Evolutionary conservation across 2,329 filamentous ascomycete species (phyloP).

Genomic region (Claviceps arundinis): DNA sequence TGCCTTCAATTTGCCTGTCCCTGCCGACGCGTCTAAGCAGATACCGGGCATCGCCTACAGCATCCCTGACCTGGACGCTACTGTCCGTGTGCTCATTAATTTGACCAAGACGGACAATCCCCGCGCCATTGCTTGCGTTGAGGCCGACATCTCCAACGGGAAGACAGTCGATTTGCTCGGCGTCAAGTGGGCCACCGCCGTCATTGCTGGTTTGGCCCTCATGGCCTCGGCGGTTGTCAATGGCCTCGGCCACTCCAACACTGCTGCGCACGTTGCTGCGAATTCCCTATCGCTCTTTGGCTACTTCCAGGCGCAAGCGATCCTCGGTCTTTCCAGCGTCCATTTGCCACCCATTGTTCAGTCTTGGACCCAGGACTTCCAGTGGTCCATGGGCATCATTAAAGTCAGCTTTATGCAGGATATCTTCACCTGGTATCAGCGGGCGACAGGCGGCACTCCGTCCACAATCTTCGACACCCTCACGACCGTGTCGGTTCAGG

Average conservation of each 20-base stretch:
- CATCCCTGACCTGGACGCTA: slow-evolving; percentile 83
- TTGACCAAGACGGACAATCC: slow-evolving; percentile 40
- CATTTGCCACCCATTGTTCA: slow-evolving; percentile 75
- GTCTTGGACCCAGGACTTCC: slow-evolving; percentile 93
- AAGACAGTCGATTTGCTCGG: slow-evolving; percentile 82
- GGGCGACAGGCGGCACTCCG: slow-evolving; percentile 76
- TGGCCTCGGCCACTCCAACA: slow-evolving; percentile 82
- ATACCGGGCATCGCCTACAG: slow-evolving; percentile 79
- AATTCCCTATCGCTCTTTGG: slow-evolving; percentile 89
- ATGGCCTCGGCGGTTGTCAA: slow-evolving; percentile 80
- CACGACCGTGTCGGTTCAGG: slow-evolving; percentile 65
- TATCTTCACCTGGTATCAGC: slow-evolving; percentile 92
- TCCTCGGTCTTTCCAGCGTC: slow-evolving; percentile 74
- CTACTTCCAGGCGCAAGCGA: slow-evolving; percentile 89
- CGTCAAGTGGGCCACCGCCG: slow-evolving; percentile 79
- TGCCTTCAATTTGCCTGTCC: slow-evolving; percentile 52
- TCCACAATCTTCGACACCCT: slow-evolving; percentile 66
- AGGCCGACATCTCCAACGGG: slow-evolving; percentile 78
- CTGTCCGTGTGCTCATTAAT: slow-evolving; percentile 71
- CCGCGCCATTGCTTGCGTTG: slow-evolving; percentile 66
- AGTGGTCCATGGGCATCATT: slow-evolving; percentile 97
- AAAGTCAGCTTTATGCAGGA: slow-evolving; percentile 73
- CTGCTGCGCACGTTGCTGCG: slow-evolving; percentile 84
- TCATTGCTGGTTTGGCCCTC: slow-evolving; percentile 74
- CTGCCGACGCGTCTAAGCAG: slow-evolving; percentile 39